A percentile compares a stretch with the other conserved stretches of the same genome.
Conservation (phyloP, 805 yeast species). For the Scheffersomyces ergatensis region DNA sequence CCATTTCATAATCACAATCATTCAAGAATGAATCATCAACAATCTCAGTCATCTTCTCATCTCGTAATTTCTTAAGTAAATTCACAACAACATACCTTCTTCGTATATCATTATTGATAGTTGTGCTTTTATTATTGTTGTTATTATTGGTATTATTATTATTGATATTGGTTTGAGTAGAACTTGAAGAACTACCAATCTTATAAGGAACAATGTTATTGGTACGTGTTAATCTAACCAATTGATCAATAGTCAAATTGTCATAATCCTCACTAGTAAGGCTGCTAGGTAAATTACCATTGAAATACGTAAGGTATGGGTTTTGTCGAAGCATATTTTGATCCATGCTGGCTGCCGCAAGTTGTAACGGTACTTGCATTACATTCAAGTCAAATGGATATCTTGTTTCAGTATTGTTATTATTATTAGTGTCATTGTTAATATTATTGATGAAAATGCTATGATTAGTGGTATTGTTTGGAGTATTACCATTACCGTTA, state of each 20-base stretch:
- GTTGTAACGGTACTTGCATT: conserved; percentile 1
- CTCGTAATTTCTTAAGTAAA: conserved; percentile 34
- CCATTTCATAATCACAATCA: conserved; percentile 40
- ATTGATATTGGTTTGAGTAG: conserved; percentile 9
- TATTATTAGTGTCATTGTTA: not conserved
- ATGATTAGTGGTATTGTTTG: not conserved
- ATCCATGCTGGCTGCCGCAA: not conserved
- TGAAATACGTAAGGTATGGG: conserved; percentile 16
- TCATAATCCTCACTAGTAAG: conserved; percentile 41
- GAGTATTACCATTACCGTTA: not conserved
- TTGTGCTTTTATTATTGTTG: too few species aligned
- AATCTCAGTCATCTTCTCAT: conserved; percentile 33
- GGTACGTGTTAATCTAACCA: conserved; percentile 33
- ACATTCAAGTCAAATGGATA: not conserved
- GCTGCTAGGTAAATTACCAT: conserved; percentile 17
- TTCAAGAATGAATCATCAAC: conserved; percentile 27
- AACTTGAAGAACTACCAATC: not conserved
- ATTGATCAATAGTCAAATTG: conserved; percentile 31
- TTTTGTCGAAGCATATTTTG: not conserved
- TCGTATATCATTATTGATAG: conserved; percentile 30
- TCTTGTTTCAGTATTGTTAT: not conserved
- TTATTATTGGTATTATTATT: conserved; percentile 30
- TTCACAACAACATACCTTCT: conserved; percentile 33
- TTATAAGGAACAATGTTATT: conserved; percentile 11
- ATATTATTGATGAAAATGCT: too few species aligned